These are phyloP conservation scores for Boeremia exigua DNA, from an alignment of 2,329 filamentous ascomycete genomes.

Conservation along the genomic window DNA sequence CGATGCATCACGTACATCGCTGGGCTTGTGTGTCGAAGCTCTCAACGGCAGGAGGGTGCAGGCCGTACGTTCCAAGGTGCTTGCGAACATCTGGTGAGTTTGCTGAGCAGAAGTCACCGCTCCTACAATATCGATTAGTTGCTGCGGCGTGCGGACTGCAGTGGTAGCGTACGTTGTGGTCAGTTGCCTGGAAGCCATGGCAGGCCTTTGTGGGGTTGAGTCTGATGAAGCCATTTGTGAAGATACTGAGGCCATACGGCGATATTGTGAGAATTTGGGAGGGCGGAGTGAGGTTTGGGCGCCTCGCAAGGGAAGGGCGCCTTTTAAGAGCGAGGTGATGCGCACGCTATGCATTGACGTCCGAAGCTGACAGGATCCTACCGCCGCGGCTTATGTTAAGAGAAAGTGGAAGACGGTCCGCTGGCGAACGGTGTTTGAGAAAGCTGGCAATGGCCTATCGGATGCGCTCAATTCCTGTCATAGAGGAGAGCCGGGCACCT, in stretches of 20 bases:
- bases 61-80: slow-evolving; percentile 59
- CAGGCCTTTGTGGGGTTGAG: slow-evolving; percentile 44
- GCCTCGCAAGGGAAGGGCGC: slow-evolving; percentile 32
- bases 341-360: slow-evolving; percentile 43
- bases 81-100: slow-evolving; percentile 57
- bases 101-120: slow-evolving; percentile 58
- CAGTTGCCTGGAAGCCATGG: slow-evolving; percentile 44
- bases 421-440: slow-evolving; percentile 26
- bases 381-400: slow-evolving; percentile 39
- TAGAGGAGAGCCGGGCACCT: slow-evolving; percentile 18
- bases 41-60: slow-evolving; percentile 59
- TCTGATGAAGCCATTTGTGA: slow-evolving; percentile 42
- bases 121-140: slow-evolving; percentile 35
- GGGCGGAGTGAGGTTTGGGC: slow-evolving; percentile 22
- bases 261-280: slow-evolving; percentile 22
- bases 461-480: slow-evolving; percentile 20
- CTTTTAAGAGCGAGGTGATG: slow-evolving; percentile 44
- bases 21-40: slow-evolving; percentile 57
- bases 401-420: slow-evolving; percentile 35
- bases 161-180: slow-evolving; percentile 44
- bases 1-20: slow-evolving; percentile 51
- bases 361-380: slow-evolving; percentile 31
- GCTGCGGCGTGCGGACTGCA: slow-evolving; percentile 1
- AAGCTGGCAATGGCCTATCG: slow-evolving; percentile 35
- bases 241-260: slow-evolving; percentile 46